Base-by-base conservation (phyloP, 2,329 filamentous ascomycete species). In the Epichloe festucae region DNA sequence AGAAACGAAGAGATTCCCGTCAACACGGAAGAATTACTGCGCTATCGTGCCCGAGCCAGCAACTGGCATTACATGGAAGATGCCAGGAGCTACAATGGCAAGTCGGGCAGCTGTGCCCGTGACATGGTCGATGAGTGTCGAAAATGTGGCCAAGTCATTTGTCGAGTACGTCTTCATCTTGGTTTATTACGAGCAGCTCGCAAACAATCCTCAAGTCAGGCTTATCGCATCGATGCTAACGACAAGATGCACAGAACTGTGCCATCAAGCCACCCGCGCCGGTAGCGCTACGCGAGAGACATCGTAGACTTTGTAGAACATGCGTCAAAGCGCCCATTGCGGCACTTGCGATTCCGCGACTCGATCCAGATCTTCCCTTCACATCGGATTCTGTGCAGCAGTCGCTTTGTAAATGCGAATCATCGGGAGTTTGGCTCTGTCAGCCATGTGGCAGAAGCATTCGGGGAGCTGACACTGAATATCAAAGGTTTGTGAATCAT, bases 71-170 rank as follows among this genome's bases (percentile, higher is more conserved):
- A 80, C 59, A 77, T 81, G 71, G 73, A 79, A 54, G 73, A 79
- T 51, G 70, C 70, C 43, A 69, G 79, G 14, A 59, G 75, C 51
- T 73, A 72, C 58, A 71, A 74, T 56, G 84, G 85, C 49, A 91
- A 88, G 67, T 75, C 86, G 31, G 83, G 86, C 5, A 76, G 77
- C 59, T 97, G 91, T 64, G 91, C 91, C 21, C 77, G 88, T 55
- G 91, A 96, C 66, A 79, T 95, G 79, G 91, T 97, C 5, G 79
- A 76, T 42, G 84, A 85, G 58, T 96, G 91, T 66, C 80, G 88
- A 51, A 78, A 83, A 55, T 97, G 91, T 65, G 78, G 77, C 40
- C 81, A 71, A 31, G 76, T 89, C 27, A 81, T 95, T 51, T 97
- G 91, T 67, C 79, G 91, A 69, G 89, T 94, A 77, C 65, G 79